Conservation (phyloP, 768 basidiomycete genomes). For the Sistotremastrum suecicum region DNA sequence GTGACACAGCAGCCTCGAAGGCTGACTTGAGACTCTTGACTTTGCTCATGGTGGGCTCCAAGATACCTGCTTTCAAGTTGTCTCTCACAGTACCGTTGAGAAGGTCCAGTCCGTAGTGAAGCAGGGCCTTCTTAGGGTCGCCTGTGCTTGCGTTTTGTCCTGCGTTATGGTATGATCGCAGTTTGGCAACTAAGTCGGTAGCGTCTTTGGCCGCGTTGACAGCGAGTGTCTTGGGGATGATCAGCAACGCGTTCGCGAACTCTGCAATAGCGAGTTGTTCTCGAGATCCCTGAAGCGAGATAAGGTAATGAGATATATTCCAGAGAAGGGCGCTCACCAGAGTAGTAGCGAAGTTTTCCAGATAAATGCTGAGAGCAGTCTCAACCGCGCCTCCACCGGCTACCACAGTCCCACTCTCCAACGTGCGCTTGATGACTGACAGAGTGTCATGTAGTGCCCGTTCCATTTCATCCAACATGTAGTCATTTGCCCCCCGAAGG, state of each 20-base stretch:
- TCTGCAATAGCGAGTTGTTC: constrained; percentile 99
- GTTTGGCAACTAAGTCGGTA: constrained; percentile 91
- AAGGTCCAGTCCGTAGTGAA: constrained; percentile 91
- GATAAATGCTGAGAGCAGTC: constrained; percentile 89
- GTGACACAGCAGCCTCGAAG: constrained; percentile 88
- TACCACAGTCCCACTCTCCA: constrained; percentile 92
- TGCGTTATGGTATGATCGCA: constrained; percentile 93
- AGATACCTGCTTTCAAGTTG: constrained; percentile 82
- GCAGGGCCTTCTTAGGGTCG: constrained; percentile 80
- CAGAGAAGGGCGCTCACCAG: constrained; percentile 40
- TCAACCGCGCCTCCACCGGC: constrained; percentile 98
- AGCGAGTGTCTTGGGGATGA: constrained; percentile 93
- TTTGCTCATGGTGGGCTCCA: constrained; percentile 96
- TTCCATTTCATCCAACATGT: constrained; percentile 99
- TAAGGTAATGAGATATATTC: background rate
- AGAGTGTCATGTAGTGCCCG: constrained; percentile 87
- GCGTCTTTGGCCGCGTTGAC: constrained; percentile 99
- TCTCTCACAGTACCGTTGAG: constrained; percentile 91
- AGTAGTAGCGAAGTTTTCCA: constrained; percentile 98
- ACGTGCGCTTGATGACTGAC: constrained; percentile 89
- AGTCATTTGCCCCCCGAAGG: constrained; percentile 94
- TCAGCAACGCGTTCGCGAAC: constrained; percentile 81
- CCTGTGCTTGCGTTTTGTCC: constrained; percentile 85
- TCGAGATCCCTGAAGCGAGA: constrained; percentile 64
- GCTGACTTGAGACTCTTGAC: constrained; percentile 95